These are phyloP conservation scores for Geotrichum carabidarum DNA, from an alignment of 1,139 yeast species.

Conservation along the genomic window DNA sequence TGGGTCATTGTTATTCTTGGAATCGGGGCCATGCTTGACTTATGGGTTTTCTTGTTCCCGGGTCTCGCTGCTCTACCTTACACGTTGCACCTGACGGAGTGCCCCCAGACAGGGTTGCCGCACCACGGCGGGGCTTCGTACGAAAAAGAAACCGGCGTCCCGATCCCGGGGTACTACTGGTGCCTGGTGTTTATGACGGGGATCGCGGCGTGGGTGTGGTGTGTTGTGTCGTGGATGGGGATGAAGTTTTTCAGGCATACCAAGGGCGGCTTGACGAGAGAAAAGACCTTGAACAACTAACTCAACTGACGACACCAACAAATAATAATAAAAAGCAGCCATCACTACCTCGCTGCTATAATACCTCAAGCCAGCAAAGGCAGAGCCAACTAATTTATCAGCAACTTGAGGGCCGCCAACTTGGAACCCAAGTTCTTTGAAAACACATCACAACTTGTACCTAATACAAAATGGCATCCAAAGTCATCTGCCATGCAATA, in stretches of 20 bases:
- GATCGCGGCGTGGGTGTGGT: conserved; percentile 72
- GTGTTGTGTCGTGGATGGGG: conserved; percentile 69
- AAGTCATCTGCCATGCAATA: too few relatives aligned
- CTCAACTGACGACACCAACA: neutral
- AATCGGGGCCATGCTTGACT: conserved; percentile 29
- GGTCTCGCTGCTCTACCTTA: neutral
- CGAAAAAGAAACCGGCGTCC: conserved; percentile 38
- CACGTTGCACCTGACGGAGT: neutral
- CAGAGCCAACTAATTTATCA: too few relatives aligned
- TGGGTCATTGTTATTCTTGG: conserved; percentile 31
- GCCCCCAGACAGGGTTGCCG: neutral
- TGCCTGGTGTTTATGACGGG: conserved; percentile 47
- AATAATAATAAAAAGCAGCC: too few relatives aligned
- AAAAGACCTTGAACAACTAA: neutral
- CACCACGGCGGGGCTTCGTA: conserved; percentile 16
- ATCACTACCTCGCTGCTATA: too few relatives aligned
- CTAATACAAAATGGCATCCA: too few relatives aligned
- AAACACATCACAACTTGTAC: too few relatives aligned
- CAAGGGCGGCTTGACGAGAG: conserved; percentile 44
- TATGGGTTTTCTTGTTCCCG: conserved; percentile 21
- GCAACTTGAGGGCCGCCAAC: too few relatives aligned
- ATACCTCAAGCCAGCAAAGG: too few relatives aligned
- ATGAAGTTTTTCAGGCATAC: conserved; percentile 73
- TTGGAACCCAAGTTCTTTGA: too few relatives aligned
- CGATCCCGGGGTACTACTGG: conserved; percentile 45